A percentile compares a stretch with the other conserved stretches of the same genome.
Conservation (phyloP, 176 grass and related monocot species). For the Melocanna baccifera region DNA sequence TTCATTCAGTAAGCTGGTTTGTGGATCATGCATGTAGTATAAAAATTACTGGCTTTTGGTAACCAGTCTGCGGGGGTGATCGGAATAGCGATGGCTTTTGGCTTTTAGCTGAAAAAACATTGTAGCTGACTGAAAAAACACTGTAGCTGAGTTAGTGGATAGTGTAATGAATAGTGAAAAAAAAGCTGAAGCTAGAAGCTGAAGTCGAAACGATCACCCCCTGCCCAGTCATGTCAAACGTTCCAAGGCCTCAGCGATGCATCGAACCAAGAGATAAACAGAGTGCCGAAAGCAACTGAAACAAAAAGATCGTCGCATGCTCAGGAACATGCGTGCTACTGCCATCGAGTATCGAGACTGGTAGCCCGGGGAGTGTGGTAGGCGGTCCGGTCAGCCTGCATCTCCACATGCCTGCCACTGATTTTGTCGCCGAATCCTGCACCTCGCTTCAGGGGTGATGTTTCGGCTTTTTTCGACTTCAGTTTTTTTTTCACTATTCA, state of each 20-base stretch:
- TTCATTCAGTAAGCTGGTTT: too few relatives aligned
- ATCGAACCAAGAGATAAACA: neutral
- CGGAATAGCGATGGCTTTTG: too few relatives aligned
- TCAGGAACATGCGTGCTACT: neutral
- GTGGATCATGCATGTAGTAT: neutral
- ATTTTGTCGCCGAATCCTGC: conserved; percentile 28
- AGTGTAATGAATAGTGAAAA: too few relatives aligned
- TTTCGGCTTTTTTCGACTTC: too few relatives aligned
- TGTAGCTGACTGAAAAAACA: too few relatives aligned
- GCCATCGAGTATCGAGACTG: neutral
- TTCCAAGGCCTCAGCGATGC: neutral
- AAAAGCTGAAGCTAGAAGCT: too few relatives aligned
- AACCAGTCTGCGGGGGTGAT: too few relatives aligned
- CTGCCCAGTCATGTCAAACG: neutral
- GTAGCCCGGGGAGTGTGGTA: neutral
- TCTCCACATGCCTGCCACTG: conserved; percentile 13
- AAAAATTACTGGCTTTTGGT: neutral
- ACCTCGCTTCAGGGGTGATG: neutral
- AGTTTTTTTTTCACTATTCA: too few relatives aligned
- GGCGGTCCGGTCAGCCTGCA: neutral
- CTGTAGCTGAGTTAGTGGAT: too few relatives aligned
- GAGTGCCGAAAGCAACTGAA: neutral
- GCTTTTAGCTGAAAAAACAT: too few relatives aligned
- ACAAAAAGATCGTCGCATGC: neutral
- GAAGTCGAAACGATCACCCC: too few relatives aligned